Percentiles rank a stretch among this genome's conserved stretches.
Conservation (phyloP, 805 yeast genomes). For the Yueomyces sinensis region DNA sequence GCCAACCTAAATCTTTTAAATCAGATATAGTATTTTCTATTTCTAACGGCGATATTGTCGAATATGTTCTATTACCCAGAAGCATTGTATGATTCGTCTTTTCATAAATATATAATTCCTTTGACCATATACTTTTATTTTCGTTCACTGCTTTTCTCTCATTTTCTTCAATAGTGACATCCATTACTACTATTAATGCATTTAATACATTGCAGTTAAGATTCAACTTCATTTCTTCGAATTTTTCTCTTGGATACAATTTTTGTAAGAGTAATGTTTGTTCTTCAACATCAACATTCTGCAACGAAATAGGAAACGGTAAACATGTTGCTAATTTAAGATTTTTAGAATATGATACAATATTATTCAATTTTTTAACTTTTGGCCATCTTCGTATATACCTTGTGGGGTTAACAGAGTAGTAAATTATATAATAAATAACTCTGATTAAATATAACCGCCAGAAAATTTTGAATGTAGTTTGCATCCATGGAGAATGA, state of each 20-base stretch:
- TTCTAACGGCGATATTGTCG: slow-evolving; percentile 9
- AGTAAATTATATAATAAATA: slow-evolving; percentile 3
- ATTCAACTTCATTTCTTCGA: too few species aligned
- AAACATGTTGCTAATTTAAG: neutral
- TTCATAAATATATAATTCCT: slow-evolving; percentile 15
- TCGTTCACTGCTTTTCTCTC: slow-evolving; percentile 25
- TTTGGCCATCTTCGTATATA: neutral
- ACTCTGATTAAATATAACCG: slow-evolving; percentile 12
- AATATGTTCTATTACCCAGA: neutral
- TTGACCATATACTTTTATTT: slow-evolving; percentile 11
- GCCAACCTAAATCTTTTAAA: slow-evolving; percentile 7
- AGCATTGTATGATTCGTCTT: slow-evolving; percentile 7
- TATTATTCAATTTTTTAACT: neutral
- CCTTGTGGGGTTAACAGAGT: neutral
- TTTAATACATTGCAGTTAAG: too few species aligned
- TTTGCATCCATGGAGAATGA: slow-evolving; percentile 20
- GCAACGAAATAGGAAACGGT: slow-evolving; percentile 8
- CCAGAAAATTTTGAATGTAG: slow-evolving; percentile 17
- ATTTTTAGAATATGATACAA: neutral
- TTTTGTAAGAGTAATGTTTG: slow-evolving; percentile 7
- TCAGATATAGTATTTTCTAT: slow-evolving; percentile 7
- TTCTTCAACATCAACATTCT: slow-evolving; percentile 3
- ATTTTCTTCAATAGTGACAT: slow-evolving; percentile 16
- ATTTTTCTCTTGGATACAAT: slow-evolving; percentile 5
- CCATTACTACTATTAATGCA: slow-evolving; percentile 6